phyloP scores from a whole-genome alignment of 306 rosid genomes.

The Cyclanthera cordifolia region DNA sequence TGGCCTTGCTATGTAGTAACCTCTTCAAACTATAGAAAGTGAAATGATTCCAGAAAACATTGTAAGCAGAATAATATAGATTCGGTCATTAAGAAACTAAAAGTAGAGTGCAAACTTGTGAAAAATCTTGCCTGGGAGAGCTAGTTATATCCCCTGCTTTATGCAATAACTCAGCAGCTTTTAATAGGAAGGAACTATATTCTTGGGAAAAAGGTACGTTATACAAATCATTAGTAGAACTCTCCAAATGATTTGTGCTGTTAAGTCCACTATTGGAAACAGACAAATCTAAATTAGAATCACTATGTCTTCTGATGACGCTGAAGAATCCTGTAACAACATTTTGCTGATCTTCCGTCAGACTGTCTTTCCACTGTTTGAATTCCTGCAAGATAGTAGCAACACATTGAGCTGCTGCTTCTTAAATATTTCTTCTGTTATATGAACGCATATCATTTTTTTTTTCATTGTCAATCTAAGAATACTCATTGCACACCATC shows the following conservation, averaged over 20 bases:
- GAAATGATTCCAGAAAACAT: conserved; percentile 18
- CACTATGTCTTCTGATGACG: conserved; percentile 64
- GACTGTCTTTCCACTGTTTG: conserved; percentile 61
- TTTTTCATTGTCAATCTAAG: conserved; percentile 1
- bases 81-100: not conserved
- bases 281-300: conserved; percentile 39
- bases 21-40: conserved; percentile 59
- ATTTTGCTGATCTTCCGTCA: conserved; percentile 43
- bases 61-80: conserved; percentile 8
- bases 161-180: conserved; percentile 69
- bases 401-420: conserved; percentile 9
- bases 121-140: conserved; percentile 47
- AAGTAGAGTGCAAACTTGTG: conserved; percentile 7
- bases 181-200: conserved; percentile 48
- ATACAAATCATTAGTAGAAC: conserved; percentile 39
- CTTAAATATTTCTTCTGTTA: conserved; percentile 1
- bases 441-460: not conserved
- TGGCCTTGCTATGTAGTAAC: conserved; percentile 77
- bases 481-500: conserved; percentile 36
- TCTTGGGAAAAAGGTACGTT: conserved; percentile 65
- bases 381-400: conserved; percentile 57
- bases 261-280: conserved; percentile 15
- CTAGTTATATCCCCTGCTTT: conserved; percentile 61
- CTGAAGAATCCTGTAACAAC: conserved; percentile 66
- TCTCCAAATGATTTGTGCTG: conserved; percentile 9